Evolutionary conservation across 495 filamentous ascomycete genomes (phyloP), one percentile per base, ranked within the genome.

Genomic region (Pyronema domesticum): DNA sequence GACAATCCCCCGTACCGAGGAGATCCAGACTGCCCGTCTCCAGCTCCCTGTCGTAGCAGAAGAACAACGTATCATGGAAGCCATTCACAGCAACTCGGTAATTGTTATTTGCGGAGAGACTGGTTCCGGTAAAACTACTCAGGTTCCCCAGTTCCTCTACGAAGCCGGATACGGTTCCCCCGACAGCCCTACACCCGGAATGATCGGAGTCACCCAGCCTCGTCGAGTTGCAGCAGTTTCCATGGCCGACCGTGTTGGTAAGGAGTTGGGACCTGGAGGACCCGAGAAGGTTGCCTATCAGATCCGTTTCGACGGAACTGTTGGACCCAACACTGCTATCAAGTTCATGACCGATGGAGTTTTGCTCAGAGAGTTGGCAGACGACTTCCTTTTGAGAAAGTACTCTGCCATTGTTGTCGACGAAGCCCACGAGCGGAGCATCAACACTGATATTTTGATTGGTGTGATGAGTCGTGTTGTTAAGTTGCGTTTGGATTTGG

Each of bases 291-390:
- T 96, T 14, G 83, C 86, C 6, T 94, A 96, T 66, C 89, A 95
- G 63, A 95, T 99, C 60, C 82, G 93, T 33, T 96, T 95, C 60
- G 93, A 99, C 58, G 83, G 81, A 35, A 87, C 80, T 1, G 80
- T 82, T 1, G 78, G 77, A n/a, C 75, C 78, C 40, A 81, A 89
- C 55, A 99, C 93, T 0, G 82, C 88, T 1, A 80, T 96, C 65
- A 99, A 99, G 67, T 99, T 96, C 69, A 95, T 99, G 87, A 99
- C 93, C 0, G 93, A 99, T 66, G 93, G 93, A 72, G 86, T 99
- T 19, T 72, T 99, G 54, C 75, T 99, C 11, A 80, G 89, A 48
- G 93, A 99, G 64, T 82, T 95, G 44, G 78, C 85, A 0, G 79
- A 89, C 55, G 93, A 99, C 64, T 89, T 96, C 66, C 72, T 85